These are phyloP conservation scores for Colletotrichum tropicicola DNA, from an alignment of 2,329 filamentous ascomycete genomes.

Conservation along the genomic window DNA sequence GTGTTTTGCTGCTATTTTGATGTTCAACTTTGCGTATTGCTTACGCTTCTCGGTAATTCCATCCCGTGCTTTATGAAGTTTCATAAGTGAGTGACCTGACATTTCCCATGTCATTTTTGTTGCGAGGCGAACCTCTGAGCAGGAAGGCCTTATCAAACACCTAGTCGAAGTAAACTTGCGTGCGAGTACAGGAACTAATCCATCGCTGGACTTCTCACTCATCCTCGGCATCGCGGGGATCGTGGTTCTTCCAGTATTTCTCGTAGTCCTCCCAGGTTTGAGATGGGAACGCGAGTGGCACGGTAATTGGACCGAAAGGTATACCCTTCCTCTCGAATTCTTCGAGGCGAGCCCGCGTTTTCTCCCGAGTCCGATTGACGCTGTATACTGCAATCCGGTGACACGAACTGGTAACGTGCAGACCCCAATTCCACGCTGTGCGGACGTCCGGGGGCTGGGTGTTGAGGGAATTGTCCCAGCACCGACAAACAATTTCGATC, in stretches of 20 bases:
- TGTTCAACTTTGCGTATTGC: no score
- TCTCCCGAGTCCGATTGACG: slow-evolving; percentile 61
- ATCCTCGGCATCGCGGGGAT: slow-evolving; percentile 39
- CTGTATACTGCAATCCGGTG: slow-evolving; percentile 71
- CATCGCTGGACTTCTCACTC: no score
- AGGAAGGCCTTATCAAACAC: no score
- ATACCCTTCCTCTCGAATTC: slow-evolving; percentile 58
- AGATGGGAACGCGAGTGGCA: slow-evolving; percentile 58
- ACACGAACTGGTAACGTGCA: slow-evolving; percentile 71
- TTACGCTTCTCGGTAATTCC: no score
- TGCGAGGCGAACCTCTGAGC: no score
- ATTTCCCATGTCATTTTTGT: no score
- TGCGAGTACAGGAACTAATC: no score
- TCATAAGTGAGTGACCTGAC: no score
- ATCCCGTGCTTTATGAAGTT: no score
- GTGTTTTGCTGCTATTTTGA: no score
- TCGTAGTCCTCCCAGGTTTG: slow-evolving; percentile 60
- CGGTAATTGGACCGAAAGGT: slow-evolving; percentile 62
- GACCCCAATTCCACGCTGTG: slow-evolving; percentile 70
- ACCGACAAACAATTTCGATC: slow-evolving; percentile 66
- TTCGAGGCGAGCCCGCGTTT: slow-evolving; percentile 58
- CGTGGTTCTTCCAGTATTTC: slow-evolving; percentile 37
- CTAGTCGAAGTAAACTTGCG: no score
- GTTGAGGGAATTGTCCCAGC: slow-evolving; percentile 70
- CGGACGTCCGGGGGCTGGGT: slow-evolving; percentile 66